Base-by-base conservation (phyloP, 2,329 filamentous ascomycete species). In the Trichoderma semiorbis region DNA sequence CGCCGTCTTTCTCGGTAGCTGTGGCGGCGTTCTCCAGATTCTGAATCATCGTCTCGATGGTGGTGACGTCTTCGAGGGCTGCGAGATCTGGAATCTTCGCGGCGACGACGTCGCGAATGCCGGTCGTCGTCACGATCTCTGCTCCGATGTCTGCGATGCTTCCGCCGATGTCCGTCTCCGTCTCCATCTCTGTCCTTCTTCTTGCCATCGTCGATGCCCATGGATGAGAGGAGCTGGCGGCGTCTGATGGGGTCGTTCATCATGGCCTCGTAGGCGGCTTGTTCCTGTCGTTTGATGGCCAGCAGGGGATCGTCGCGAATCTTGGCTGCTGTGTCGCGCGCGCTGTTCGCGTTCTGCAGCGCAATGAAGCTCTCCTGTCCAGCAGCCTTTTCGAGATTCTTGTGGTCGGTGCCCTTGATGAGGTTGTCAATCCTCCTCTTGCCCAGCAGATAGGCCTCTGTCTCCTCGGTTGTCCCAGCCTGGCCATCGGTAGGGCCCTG, bases 241-340 rank as follows among this genome's bases (percentile, higher is more conserved):
- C 91, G 85, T 82, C 88, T 90, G 74, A 88, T 86, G 0, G 92
- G 91, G 76, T 94, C 92, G 75, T 91, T 93, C 89, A 93, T 94
- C 89, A 94, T 91, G 10, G 90, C 88, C 76, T 92, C 90, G 79
- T 94, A 93, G 2, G 92, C 91, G 32, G 91, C 91, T 80, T 95
- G 93, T 79, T 98, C 95, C 79, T 97, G 92, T 79, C 91, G 92
- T 86, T 97, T 97, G 80, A 99, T 98, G 28, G 95, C 93, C 39
- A 98, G 84, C 77, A 99, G 86, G 0, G 96, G 96, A 79, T 99
- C 96, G 75, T 97, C 93, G 74, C 94, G 87, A 61, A 98, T 91
- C 84, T 99, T 99, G 62, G 90, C 83, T 34, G 93, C 92, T 0
- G 91, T 94, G 80, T 99, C 96, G 74, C 93, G 87, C 18, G 90